Percentiles rank a stretch among this genome's conserved stretches.
These are phyloP conservation scores for Penstemon eatonii DNA, from an alignment of 257 asterid species.

Conservation along the genomic window DNA sequence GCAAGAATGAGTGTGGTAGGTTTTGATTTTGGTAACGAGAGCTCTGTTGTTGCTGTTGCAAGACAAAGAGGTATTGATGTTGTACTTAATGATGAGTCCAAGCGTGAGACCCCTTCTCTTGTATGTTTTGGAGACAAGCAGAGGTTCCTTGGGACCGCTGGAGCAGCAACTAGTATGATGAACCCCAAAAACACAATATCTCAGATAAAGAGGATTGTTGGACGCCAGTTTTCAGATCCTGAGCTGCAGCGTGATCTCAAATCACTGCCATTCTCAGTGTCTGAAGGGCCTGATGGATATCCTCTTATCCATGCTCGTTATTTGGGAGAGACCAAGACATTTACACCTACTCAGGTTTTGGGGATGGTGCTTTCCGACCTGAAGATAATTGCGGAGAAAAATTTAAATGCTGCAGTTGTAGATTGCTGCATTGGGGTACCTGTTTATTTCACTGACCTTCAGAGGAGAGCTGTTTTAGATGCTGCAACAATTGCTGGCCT, in stretches of 20 bases:
- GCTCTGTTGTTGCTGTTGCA: slow-evolving; percentile 93
- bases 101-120: slow-evolving; percentile 84
- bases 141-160: slow-evolving; percentile 94
- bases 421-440: slow-evolving; percentile 98
- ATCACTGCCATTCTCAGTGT: slow-evolving; percentile 65
- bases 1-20: slow-evolving; percentile 96
- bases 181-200: slow-evolving; percentile 90
- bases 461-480: slow-evolving; percentile 88
- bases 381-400: slow-evolving; percentile 83
- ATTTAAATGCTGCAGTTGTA: slow-evolving; percentile 81
- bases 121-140: slow-evolving; percentile 97
- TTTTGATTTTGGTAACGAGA: slow-evolving; percentile 92
- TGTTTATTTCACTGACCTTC: slow-evolving; percentile 88
- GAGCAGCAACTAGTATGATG: slow-evolving; percentile 96
- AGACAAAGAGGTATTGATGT: slow-evolving; percentile 96
- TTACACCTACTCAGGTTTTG: slow-evolving; percentile 85
- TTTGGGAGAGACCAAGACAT: slow-evolving; percentile 73
- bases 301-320: slow-evolving; percentile 78
- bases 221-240: slow-evolving; percentile 83
- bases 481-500: slow-evolving; percentile 96
- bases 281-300: slow-evolving; percentile 92
- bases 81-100: slow-evolving; percentile 91
- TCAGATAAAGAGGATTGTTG: slow-evolving; percentile 83
- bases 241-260: slow-evolving; percentile 83
- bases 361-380: slow-evolving; percentile 86